Conservation (phyloP, 306 rosid species). For the Dryas drummondii region DNA sequence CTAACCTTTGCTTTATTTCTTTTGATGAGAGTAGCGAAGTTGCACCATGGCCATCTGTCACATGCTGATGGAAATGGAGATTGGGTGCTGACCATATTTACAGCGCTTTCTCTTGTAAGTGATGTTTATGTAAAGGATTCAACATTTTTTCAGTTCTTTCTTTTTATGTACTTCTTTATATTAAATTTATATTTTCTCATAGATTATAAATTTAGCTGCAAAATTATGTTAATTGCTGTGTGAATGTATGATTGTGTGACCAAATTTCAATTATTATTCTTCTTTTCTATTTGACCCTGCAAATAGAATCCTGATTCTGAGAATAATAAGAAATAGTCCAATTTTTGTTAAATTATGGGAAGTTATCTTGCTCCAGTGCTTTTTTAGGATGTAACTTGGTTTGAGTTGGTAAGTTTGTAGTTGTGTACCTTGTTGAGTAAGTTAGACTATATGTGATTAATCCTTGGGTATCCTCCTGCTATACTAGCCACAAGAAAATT, state of each 20-base stretch:
- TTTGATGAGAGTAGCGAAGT: slow-evolving; percentile 59
- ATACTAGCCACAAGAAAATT: not conserved
- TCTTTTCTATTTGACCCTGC: not conserved
- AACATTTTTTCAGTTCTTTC: slow-evolving; percentile 4
- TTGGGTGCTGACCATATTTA: slow-evolving; percentile 86
- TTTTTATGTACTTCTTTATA: not conserved
- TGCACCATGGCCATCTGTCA: slow-evolving; percentile 89
- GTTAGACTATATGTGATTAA: not conserved
- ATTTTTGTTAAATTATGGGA: not conserved
- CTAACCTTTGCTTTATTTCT: slow-evolving; percentile 20
- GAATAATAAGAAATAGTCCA: not conserved
- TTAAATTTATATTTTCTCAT: slow-evolving; percentile 7
- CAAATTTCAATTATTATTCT: not conserved
- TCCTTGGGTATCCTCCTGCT: not conserved
- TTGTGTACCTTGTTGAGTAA: not conserved
- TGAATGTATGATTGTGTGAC: not conserved
- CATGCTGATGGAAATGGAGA: slow-evolving; percentile 98
- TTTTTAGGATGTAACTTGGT: not conserved
- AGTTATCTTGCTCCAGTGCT: not conserved
- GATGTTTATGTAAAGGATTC: slow-evolving; percentile 4
- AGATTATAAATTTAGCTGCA: not conserved
- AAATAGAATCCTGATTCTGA: not conserved
- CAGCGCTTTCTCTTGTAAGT: slow-evolving; percentile 90
- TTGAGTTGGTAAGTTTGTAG: not conserved
- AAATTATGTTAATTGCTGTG: not conserved